A percentile compares a stretch with the other conserved stretches of the same genome.
These are phyloP conservation scores for Candida sithepensis DNA, from an alignment of 805 yeast genomes.

Conservation along the genomic window DNA sequence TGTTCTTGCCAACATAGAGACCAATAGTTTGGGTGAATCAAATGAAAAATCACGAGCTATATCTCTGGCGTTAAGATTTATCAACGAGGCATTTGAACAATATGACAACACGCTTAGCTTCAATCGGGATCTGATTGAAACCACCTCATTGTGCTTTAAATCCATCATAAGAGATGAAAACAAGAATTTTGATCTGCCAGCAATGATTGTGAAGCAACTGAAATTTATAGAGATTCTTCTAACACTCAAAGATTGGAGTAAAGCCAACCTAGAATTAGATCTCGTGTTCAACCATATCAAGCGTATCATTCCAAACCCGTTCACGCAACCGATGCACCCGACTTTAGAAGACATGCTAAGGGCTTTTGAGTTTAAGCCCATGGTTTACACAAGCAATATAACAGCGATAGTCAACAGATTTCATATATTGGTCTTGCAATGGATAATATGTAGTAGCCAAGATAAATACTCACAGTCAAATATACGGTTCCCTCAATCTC, in stretches of 20 bases:
- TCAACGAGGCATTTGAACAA: constrained; percentile 7
- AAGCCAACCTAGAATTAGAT: neutral
- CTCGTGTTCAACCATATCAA: neutral
- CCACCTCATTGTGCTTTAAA: constrained; percentile 11
- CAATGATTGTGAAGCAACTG: neutral
- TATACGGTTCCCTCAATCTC: constrained; percentile 1
- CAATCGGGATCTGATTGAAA: constrained; percentile 3
- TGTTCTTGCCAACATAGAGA: neutral
- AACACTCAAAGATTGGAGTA: neutral
- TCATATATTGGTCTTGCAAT: neutral
- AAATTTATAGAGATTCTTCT: neutral
- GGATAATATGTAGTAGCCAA: neutral
- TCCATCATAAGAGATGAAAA: constrained; percentile 3
- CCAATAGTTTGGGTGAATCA: neutral
- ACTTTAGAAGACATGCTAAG: constrained; percentile 1
- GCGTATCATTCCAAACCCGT: neutral
- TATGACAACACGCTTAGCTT: neutral
- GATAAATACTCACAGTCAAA: neutral
- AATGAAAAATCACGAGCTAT: neutral
- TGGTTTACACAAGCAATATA: constrained; percentile 1
- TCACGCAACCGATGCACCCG: neutral
- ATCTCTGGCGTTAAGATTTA: constrained; percentile 9
- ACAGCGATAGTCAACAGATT: constrained; percentile 1
- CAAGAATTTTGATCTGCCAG: neutral
- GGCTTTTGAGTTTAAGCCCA: constrained; percentile 4